These are phyloP conservation scores for Lanmaoa pseudosensibilis DNA, from an alignment of 768 basidiomycete genomes.

Conservation along the genomic window DNA sequence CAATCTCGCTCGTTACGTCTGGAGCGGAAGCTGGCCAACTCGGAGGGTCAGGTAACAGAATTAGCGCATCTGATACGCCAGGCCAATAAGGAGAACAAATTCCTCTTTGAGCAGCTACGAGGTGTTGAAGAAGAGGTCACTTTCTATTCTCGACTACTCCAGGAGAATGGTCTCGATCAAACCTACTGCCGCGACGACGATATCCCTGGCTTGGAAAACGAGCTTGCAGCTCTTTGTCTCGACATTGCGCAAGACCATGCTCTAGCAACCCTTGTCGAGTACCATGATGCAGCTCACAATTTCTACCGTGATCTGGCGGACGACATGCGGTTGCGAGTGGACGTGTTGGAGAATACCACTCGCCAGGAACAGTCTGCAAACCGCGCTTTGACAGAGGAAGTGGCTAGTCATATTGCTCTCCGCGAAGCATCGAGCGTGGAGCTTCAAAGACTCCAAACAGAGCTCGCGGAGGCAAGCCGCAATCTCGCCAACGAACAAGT, in stretches of 20 bases:
- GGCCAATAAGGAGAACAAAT: conserved; percentile 49
- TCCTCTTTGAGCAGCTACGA: conserved; percentile 35
- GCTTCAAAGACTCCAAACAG: conserved; percentile 41
- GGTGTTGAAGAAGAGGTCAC: conserved; percentile 18
- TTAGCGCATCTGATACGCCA: conserved; percentile 63
- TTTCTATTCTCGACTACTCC: conserved; percentile 14
- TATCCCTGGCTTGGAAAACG: conserved; percentile 18
- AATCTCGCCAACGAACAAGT: conserved; percentile 25
- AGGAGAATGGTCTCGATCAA: conserved; percentile 5
- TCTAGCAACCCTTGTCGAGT: conserved; percentile 13
- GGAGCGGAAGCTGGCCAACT: conserved; percentile 67
- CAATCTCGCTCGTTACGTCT: conserved; percentile 51
- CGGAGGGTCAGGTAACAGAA: conserved; percentile 66
- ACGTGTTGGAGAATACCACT: conserved; percentile 6
- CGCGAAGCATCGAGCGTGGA: conserved; percentile 44
- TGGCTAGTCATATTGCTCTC: conserved; percentile 41
- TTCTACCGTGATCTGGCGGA: conserved; percentile 41
- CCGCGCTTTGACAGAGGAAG: conserved; percentile 32
- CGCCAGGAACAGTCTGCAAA: conserved; percentile 19
- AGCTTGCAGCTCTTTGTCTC: conserved; percentile 13
- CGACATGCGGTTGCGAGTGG: conserved; percentile 30
- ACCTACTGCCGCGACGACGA: background rate
- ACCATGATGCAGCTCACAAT: conserved; percentile 26
- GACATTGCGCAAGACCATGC: conserved; percentile 18
- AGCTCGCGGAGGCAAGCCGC: conserved; percentile 30